Percentiles rank a stretch among this genome's conserved stretches.
These are phyloP conservation scores for Cantharellus anzutake DNA, from an alignment of 768 basidiomycete species.

Conservation along the genomic window DNA sequence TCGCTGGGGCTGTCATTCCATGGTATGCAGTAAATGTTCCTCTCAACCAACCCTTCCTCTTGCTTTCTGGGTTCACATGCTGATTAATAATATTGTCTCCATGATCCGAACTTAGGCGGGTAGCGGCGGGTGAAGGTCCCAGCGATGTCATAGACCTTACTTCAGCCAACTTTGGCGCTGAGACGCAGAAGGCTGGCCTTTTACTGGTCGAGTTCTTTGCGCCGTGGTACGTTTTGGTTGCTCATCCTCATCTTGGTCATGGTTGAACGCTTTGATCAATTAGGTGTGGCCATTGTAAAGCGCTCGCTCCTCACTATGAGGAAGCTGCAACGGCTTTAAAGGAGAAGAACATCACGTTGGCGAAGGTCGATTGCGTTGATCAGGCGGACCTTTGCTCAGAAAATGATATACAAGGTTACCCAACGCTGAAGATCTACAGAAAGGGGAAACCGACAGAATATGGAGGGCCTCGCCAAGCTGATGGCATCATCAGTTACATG, in stretches of 20 bases:
- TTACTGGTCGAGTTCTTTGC: conserved; percentile 93
- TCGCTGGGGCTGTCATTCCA: conserved; percentile 7
- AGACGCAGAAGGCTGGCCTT: conserved; percentile 46
- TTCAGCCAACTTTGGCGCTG: conserved; percentile 42
- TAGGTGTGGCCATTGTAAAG: conserved; percentile 94
- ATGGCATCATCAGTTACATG: conserved; percentile 95
- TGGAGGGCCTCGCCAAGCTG: conserved; percentile 75
- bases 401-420: conserved; percentile 84
- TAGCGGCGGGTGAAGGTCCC: conserved; percentile 13
- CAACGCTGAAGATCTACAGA: conserved; percentile 89
- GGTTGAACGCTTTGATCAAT: background rate
- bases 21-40: conserved; percentile 10
- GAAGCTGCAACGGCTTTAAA: conserved; percentile 87
- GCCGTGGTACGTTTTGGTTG: conserved; percentile 35
- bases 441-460: conserved; percentile 69
- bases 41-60: background rate
- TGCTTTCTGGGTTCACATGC: background rate
- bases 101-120: background rate
- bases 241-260: background rate
- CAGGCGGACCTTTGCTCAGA: conserved; percentile 78
- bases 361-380: conserved; percentile 95
- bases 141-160: conserved; percentile 76
- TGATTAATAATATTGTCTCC: background rate
- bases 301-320: conserved; percentile 84
- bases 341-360: conserved; percentile 73